A percentile compares a stretch with the other conserved stretches of the same genome.
These are phyloP conservation scores for Candida tibetensis DNA, from an alignment of 805 yeast species.

Conservation along the genomic window DNA sequence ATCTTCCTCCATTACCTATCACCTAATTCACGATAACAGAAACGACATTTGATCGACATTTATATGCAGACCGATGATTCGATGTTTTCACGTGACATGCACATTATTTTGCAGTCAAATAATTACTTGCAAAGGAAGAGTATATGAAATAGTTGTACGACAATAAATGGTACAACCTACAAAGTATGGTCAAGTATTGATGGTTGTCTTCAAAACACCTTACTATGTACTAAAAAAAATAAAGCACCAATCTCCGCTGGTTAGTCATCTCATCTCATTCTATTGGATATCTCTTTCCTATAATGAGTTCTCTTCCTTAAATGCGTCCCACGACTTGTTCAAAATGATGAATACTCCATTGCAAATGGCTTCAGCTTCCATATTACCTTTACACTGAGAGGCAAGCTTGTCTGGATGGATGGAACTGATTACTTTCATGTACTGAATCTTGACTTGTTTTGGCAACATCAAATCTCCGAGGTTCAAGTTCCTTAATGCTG, in stretches of 20 bases:
- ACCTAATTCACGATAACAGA: not conserved
- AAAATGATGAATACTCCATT: constrained; percentile 80
- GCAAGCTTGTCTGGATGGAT: constrained; percentile 82
- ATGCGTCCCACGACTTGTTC: constrained; percentile 67
- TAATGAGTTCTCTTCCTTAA: constrained; percentile 18
- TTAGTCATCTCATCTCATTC: no score
- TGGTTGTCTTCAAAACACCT: no score
- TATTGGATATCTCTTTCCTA: no score
- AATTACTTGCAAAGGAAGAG: no score
- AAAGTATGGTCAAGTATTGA: not conserved
- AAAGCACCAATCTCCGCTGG: no score
- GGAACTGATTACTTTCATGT: constrained; percentile 75
- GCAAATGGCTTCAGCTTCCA: constrained; percentile 79
- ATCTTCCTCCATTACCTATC: constrained; percentile 15
- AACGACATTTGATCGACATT: no score
- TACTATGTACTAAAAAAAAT: no score
- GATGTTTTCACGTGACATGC: not conserved
- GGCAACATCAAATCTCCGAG: constrained; percentile 80
- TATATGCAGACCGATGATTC: no score
- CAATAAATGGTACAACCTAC: not conserved
- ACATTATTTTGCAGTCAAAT: not conserved
- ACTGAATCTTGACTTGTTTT: constrained; percentile 80
- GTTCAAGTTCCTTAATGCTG: constrained; percentile 22
- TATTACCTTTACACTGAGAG: constrained; percentile 33
- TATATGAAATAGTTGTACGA: no score